Percentiles rank a stretch among this genome's conserved stretches.
Conservation (phyloP, 345 rosid species). For the Citrus maxima region DNA sequence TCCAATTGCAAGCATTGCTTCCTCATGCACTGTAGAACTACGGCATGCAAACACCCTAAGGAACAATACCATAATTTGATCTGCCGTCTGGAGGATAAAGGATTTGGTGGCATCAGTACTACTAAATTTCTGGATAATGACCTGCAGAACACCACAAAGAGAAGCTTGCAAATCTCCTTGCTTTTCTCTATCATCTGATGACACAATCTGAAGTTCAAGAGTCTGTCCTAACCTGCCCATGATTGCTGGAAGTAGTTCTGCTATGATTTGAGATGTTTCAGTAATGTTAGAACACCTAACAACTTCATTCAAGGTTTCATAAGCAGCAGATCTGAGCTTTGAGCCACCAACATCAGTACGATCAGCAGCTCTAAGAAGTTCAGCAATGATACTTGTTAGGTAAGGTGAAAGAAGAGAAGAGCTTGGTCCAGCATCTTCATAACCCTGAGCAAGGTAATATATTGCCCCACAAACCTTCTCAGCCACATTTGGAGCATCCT, state of each 20-base stretch:
- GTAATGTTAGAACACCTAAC: conserved; percentile 70
- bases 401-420: conserved; percentile 68
- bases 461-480: conserved; percentile 95
- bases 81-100: conserved; percentile 60
- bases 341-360: conserved; percentile 69
- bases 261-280: conserved; percentile 60
- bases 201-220: conserved; percentile 61
- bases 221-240: conserved; percentile 72
- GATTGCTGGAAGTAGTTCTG: conserved; percentile 74
- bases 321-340: conserved; percentile 76
- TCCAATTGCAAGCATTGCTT: conserved; percentile 98
- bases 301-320: conserved; percentile 91
- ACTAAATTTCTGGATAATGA: conserved; percentile 85
- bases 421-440: conserved; percentile 67
- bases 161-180: conserved; percentile 91
- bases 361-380: conserved; percentile 66
- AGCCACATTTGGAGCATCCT: conserved; percentile 81
- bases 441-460: conserved; percentile 92
- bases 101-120: conserved; percentile 59
- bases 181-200: conserved; percentile 85
- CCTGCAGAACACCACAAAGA: conserved; percentile 92
- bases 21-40: conserved; percentile 96
- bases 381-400: conserved; percentile 59
- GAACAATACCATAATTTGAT: conserved; percentile 81
- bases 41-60: conserved; percentile 83